Conservation (phyloP, 75 land plant genomes). For the Selaginella tamariscina region DNA sequence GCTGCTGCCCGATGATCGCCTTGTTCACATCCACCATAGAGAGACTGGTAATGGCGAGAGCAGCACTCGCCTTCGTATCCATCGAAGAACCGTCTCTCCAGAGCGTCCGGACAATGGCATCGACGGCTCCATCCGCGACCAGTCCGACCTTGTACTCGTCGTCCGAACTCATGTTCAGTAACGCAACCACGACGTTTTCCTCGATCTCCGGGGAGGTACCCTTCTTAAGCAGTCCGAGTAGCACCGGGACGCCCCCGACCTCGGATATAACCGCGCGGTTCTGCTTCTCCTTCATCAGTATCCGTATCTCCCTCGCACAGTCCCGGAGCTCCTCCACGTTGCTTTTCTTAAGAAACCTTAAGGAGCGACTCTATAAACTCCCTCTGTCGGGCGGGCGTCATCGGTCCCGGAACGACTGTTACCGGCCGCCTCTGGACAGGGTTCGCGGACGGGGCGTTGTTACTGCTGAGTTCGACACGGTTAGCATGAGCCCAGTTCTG, state of each 20-base stretch:
- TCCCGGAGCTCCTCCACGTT: slow-evolving; percentile 10
- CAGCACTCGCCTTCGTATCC: slow-evolving; percentile 53
- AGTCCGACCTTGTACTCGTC: slow-evolving; percentile 79
- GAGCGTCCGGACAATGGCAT: slow-evolving; percentile 34
- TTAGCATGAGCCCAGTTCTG: slow-evolving; percentile 35
- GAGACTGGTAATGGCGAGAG: slow-evolving; percentile 67
- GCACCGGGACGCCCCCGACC: slow-evolving; percentile 41
- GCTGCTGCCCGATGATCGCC: slow-evolving; percentile 54
- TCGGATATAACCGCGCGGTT: slow-evolving; percentile 38
- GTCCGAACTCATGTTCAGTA: slow-evolving; percentile 49
- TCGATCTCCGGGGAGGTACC: slow-evolving; percentile 11
- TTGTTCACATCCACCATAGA: slow-evolving; percentile 69
- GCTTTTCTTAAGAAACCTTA: too few relatives aligned
- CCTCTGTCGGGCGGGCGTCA: not conserved
- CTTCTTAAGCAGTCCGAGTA: slow-evolving; percentile 28
- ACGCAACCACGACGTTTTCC: slow-evolving; percentile 33
- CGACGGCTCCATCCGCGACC: slow-evolving; percentile 60
- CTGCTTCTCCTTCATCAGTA: slow-evolving; percentile 32
- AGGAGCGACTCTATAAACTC: not conserved
- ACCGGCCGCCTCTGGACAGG: too few relatives aligned
- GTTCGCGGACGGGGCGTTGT: not conserved
- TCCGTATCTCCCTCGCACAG: slow-evolving; percentile 20
- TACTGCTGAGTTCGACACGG: slow-evolving; percentile 25
- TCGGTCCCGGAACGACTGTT: not conserved
- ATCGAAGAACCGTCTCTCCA: slow-evolving; percentile 13